Conservation (phyloP, 1,139 yeast genomes). For the Saccharomyces hybrid region DNA sequence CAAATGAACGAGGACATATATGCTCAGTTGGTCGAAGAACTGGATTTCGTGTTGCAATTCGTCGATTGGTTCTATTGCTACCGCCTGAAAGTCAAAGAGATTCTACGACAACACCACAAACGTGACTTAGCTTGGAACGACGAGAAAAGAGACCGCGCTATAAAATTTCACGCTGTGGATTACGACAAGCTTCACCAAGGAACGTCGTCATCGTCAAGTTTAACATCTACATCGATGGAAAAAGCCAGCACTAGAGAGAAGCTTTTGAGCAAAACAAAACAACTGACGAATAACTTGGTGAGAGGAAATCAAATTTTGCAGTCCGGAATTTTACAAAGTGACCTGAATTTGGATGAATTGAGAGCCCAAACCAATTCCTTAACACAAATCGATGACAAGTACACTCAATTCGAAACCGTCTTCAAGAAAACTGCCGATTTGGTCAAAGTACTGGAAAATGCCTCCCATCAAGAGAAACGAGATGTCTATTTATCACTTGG, state of each 20-base stretch:
- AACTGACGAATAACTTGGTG: conserved; percentile 32
- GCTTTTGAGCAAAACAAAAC: conserved; percentile 31
- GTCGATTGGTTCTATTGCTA: conserved; percentile 16
- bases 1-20: conserved; percentile 2
- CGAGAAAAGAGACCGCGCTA: neutral
- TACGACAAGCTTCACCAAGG: neutral
- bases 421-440: conserved; percentile 45
- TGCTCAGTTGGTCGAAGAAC: conserved; percentile 4
- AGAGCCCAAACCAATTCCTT: conserved; percentile 49
- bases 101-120: neutral
- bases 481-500: conserved; percentile 46
- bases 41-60: conserved; percentile 8
- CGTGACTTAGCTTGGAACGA: neutral
- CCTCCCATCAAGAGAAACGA: conserved; percentile 47
- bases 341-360: conserved; percentile 50
- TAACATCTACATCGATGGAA: neutral
- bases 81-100: neutral
- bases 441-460: conserved; percentile 42
- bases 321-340: conserved; percentile 50
- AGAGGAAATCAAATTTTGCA: conserved; percentile 40
- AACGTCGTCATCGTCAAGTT: neutral
- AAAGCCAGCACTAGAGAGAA: conserved; percentile 28
- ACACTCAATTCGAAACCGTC: conserved; percentile 40
- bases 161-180: neutral
- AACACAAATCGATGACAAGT: conserved; percentile 39